These are phyloP conservation scores for Epichloe glyceriae DNA, from an alignment of 2,329 filamentous ascomycete genomes.

Conservation along the genomic window DNA sequence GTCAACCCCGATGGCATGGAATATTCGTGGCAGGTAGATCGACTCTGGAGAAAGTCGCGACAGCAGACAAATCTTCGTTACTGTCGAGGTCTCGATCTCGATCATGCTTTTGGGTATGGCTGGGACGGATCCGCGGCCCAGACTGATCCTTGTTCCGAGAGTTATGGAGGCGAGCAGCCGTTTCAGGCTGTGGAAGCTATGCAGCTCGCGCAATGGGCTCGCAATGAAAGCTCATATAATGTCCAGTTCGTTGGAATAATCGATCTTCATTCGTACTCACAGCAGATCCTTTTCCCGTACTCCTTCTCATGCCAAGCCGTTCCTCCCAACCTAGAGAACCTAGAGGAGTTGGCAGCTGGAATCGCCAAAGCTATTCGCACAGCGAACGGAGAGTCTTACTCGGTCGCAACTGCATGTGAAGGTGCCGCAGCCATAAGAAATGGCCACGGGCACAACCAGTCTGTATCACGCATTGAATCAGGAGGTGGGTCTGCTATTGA, in stretches of 20 bases:
- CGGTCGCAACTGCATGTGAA: constrained; percentile 75
- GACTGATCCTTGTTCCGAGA: constrained; percentile 79
- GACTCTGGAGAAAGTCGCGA: constrained; percentile 89
- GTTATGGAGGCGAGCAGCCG: constrained; percentile 69
- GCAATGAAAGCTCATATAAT: constrained; percentile 61
- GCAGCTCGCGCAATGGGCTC: constrained; percentile 68
- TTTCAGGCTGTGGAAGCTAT: constrained; percentile 75
- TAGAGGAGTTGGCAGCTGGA: constrained; percentile 79
- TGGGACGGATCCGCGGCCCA: constrained; percentile 60
- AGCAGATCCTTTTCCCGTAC: constrained; percentile 89
- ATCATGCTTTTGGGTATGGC: constrained; percentile 72
- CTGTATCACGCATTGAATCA: constrained; percentile 46
- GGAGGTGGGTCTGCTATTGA: constrained; percentile 81
- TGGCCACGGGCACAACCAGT: constrained; percentile 11
- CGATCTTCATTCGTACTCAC: constrained; percentile 89
- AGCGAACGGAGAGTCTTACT: constrained; percentile 63
- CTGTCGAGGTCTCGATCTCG: constrained; percentile 80
- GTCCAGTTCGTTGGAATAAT: constrained; percentile 72
- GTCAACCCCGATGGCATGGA: constrained; percentile 90
- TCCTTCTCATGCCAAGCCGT: constrained; percentile 66
- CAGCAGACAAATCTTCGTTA: constrained; percentile 72
- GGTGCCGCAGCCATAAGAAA: constrained; percentile 42
- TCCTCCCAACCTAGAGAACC: constrained; percentile 79
- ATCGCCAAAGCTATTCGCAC: constrained; percentile 79
- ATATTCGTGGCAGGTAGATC: constrained; percentile 84